Evolutionary conservation across 495 filamentous ascomycete genomes (phyloP), one percentile per base, ranked within the genome.

Genomic region (Daldinia grandis): DNA sequence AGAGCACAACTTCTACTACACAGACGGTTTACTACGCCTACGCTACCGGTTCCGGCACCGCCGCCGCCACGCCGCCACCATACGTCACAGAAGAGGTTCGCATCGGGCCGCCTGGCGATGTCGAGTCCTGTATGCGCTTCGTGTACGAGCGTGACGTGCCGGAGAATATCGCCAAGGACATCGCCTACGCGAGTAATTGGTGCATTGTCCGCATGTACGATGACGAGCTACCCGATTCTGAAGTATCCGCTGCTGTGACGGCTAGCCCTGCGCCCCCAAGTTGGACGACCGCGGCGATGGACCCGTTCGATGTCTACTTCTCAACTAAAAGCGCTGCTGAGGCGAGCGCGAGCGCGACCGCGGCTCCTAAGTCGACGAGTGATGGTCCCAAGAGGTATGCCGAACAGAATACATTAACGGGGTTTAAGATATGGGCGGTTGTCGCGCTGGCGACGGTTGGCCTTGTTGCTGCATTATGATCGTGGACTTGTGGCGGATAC

Each of bases 111-210:
- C 67, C 60, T 0, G n/a, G 27, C 0, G 51, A 62, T 3, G 60
- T 75, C 30, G 51, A 75, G 9, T 63, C 35, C 17, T 75, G 72
- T 28, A 59, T 75, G 64, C 1, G 6, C 5, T 75, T 72, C 56
- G 72, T 75, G 10, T 68, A 72, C 30, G 58, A 72, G 62, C 53
- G 64, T 24, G 72, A 75, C 59, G 12, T 75, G 10, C 72, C 72
- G 0, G 64, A 72, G 10, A 62, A 66, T 19, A 21, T 75, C 19
- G 55, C 56, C 5, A 33, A 64, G 15, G 37, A 60, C 12, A 64
- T 72, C 17, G 10, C 35, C 7, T 9, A 63, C 17, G 69, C 64
- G n/a, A 31, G 51, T 2, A 54, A 24, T 38, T 75, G 72, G 72
- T 66, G 50, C 14, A 51, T 62, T 8, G 62, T 50, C 15, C 68